These are phyloP conservation scores for Magnolia officinalis DNA, from an alignment of 164 flowering plant species.

Conservation along the genomic window DNA sequence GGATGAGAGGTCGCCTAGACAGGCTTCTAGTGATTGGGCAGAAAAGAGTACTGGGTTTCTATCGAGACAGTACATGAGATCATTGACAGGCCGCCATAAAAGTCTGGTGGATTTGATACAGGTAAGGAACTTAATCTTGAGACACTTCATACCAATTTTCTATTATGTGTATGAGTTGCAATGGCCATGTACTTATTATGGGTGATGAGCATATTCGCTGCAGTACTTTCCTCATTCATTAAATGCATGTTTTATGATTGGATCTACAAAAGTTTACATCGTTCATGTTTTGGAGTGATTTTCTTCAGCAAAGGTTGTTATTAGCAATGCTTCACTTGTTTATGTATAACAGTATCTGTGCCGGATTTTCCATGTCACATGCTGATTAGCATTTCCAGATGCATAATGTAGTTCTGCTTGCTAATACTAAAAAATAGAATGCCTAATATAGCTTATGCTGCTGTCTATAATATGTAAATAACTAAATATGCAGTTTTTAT, in stretches of 20 bases:
- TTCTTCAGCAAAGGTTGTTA: no score
- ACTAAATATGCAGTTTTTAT: no score
- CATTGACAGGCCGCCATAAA: conserved; percentile 49
- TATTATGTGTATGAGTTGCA: background rate
- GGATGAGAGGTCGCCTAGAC: conserved; percentile 51
- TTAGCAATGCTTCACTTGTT: no score
- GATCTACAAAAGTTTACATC: background rate
- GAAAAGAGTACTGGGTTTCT: conserved; percentile 22
- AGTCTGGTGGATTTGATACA: conserved; percentile 70
- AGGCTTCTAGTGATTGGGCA: conserved; percentile 30
- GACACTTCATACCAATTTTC: conserved; percentile 21
- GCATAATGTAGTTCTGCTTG: no score
- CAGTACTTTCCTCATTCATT: background rate
- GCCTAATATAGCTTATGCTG: background rate
- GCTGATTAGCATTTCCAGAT: no score
- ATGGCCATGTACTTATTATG: background rate
- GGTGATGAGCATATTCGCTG: background rate
- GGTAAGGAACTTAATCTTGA: conserved; percentile 32
- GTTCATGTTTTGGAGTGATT: background rate
- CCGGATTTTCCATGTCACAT: no score
- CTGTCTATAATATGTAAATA: background rate
- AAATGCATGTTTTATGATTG: background rate
- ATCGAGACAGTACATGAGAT: conserved; percentile 19
- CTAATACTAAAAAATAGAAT: background rate
- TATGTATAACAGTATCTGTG: no score